Base-by-base conservation (phyloP, 164 flowering plant species). In the Aristolochia fimbriata region DNA sequence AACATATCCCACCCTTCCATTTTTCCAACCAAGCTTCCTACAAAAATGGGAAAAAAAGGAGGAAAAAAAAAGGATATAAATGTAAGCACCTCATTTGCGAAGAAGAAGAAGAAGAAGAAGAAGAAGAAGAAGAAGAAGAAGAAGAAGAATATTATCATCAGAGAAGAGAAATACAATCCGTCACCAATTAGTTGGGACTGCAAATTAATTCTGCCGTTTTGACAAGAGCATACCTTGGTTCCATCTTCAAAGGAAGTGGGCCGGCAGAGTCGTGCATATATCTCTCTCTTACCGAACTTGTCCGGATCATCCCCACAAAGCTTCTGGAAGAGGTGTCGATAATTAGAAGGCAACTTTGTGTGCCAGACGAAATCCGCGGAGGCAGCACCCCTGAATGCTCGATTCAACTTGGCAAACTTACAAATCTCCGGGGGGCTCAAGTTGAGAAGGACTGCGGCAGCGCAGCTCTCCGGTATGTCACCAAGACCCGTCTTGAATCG, bases 361-460 rank as follows among this genome's bases (percentile, higher is more conserved):
- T 90, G 92, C 99, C 97, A 90, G 0, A 93, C 84, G 51, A 85
- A 82, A 74, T 93, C 99, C 19, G 99, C 94, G 16, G 77, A 77
- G 4, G 97, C 79, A 47, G 96, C 97, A 1, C 78, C 86, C 23
- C 86, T 77, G 69, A 88, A 90, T 20, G 91, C 78, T 45, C 85
- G 76, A 67, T 78, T 93, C 56, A 93, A 60, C 46, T 59, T 54
- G 6, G 94, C 91, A 55, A 87, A 65, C 17, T 61, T 73, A 66
- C 97, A 93, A 45, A 93, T 90, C 69, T 90, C 81, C 1, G 69
- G 66, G 0, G 99, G 94, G 64, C 77, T 81, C 47, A 90, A 63
- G 62, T 84, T 61, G 52, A 57, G 62, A 13, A 87, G 67, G 51
- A 93, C 70, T 50, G 60, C 60, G 17, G 97, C 94, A 46, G 76